These are phyloP conservation scores for Cicer cuneatum DNA, from an alignment of 306 rosid species.

Conservation along the genomic window DNA sequence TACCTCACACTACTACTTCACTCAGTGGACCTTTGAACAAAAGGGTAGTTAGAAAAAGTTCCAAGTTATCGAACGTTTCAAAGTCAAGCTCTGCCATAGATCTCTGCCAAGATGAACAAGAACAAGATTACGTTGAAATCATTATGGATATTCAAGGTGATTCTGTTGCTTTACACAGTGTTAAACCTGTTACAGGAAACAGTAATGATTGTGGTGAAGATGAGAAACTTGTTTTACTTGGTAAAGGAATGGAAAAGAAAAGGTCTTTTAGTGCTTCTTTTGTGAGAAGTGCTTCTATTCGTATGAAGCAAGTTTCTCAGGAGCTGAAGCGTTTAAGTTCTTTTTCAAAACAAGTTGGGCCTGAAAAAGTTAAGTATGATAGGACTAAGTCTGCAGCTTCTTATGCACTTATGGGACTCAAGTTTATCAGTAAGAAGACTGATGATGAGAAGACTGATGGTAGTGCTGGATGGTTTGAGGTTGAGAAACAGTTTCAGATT, in stretches of 20 bases:
- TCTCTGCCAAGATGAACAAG: slow-evolving; percentile 9
- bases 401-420: slow-evolving; percentile 59
- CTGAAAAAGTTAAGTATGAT: slow-evolving; percentile 40
- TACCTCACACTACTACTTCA: neutral
- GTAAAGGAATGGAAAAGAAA: slow-evolving; percentile 55
- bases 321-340: slow-evolving; percentile 60
- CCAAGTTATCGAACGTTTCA: slow-evolving; percentile 31
- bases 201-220: slow-evolving; percentile 33
- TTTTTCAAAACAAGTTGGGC: slow-evolving; percentile 34
- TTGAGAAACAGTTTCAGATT: slow-evolving; percentile 55
- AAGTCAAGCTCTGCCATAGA: slow-evolving; percentile 23
- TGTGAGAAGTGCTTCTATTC: slow-evolving; percentile 52
- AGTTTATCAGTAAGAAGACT: slow-evolving; percentile 50
- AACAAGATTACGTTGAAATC: slow-evolving; percentile 49
- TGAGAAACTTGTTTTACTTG: slow-evolving; percentile 43
- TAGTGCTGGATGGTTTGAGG: slow-evolving; percentile 57
- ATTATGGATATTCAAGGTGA: slow-evolving; percentile 59
- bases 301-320: slow-evolving; percentile 57
- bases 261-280: slow-evolving; percentile 52
- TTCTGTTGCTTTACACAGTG: slow-evolving; percentile 56
- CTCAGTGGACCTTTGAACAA: slow-evolving; percentile 51
- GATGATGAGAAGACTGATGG: slow-evolving; percentile 38
- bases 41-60: slow-evolving; percentile 46
- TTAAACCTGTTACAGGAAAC: slow-evolving; percentile 36
- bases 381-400: slow-evolving; percentile 55